Evolutionary conservation across 2,329 filamentous ascomycete species (phyloP), one percentile per base, ranked within the genome.

Genomic region (Trichoderma sp.): DNA sequence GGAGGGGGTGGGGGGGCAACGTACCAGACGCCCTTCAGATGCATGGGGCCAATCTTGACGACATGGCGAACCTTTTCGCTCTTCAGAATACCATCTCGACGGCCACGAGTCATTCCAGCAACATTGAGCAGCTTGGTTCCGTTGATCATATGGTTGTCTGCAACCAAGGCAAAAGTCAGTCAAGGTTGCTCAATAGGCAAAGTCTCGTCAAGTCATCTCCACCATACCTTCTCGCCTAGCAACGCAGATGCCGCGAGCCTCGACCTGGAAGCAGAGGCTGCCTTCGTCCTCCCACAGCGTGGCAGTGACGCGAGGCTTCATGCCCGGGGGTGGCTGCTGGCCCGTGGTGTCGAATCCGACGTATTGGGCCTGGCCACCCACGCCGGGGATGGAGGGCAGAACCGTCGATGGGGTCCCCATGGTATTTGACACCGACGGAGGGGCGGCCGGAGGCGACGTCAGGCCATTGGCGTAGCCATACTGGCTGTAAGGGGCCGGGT

Each of bases 81-180:
- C 81, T 99, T 99, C 66, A 99, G 79, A 70, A 99, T 98, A 55
- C 95, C 95, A 74, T 99, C 95, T 73, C 95, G 87, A 69, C 95
- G 89, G 64, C 95, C 95, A 76, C 95, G 87, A 15, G 95, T 99
- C 95, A 99, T 99, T 14, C 95, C 94, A 58, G 95, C 95, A 61
- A 99, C 95, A 70, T 99, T 99, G 65, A 98, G 81, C 65, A 99
- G 82, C 78, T 98, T 99, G 1, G 95, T 99, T 19, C 95, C 95
- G 73, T 98, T 99, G 78, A 99, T 97, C 92, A 99, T 97, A 79
- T 97, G 92, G 78, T 97, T 98, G 73, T 97, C 94, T 96, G 43
- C 7, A 28, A 9, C 45, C 30, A 30, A 30, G 21, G 3, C n/a
- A 7, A 19, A 60, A 43, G 43, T 65, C 47, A 65, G 63, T 39